Evolutionary conservation across 352 stramenopile genomes (phyloP).

Genomic region (Blastocystis sp.): DNA sequence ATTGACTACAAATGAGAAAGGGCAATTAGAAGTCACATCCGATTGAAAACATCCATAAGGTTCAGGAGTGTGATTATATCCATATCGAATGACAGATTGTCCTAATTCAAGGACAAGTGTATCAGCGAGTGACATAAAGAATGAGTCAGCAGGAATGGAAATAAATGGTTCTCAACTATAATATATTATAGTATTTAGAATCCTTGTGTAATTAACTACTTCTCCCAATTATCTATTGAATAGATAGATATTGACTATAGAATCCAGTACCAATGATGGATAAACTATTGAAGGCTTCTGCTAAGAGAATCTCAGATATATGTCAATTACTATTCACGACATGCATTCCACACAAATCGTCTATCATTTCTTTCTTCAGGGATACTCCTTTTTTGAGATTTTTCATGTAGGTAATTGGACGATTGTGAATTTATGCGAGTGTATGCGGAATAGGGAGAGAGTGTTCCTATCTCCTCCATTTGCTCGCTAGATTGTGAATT

Average conservation of each 20-base stretch:
- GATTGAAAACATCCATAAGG: neutral
- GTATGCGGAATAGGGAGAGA: slow-evolving; percentile 22
- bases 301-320: no score
- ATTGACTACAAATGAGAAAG: neutral
- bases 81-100: neutral
- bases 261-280: no score
- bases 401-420: neutral
- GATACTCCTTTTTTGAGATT: neutral
- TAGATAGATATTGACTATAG: no score
- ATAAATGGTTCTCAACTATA: no score
- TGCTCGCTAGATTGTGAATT: slow-evolving; percentile 19
- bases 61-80: neutral
- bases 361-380: neutral
- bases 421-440: neutral
- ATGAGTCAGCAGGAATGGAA: no score
- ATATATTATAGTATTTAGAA: no score
- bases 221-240: no score
- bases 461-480: slow-evolving; percentile 37
- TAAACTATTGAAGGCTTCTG: no score
- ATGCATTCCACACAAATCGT: no score
- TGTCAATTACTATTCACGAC: no score
- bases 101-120: slow-evolving; percentile 7
- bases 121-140: slow-evolving; percentile 6
- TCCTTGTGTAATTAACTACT: no score
- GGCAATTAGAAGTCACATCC: neutral